phyloP scores from a whole-genome alignment of 805 yeast genomes.

The Sugiyamaella boreocaroliniensis region DNA sequence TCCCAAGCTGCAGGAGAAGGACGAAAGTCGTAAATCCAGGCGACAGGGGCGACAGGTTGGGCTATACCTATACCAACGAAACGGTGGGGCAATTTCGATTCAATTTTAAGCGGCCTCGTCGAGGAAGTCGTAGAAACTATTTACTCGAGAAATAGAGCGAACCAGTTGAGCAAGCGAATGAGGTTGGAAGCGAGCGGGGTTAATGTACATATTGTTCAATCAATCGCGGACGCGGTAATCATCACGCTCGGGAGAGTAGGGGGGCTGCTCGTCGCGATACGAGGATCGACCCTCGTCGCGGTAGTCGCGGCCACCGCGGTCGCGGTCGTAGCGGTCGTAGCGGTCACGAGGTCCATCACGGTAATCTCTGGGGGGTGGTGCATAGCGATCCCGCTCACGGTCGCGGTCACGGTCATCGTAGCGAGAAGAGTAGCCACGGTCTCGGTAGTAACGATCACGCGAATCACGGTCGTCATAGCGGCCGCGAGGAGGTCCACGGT shows the following conservation, averaged over 20 bases:
- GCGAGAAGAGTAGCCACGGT: conserved; percentile 20
- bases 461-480: conserved; percentile 23
- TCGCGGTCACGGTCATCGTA: conserved; percentile 19
- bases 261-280: not conserved
- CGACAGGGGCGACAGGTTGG: no score
- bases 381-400: conserved; percentile 4
- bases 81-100: not conserved
- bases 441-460: conserved; percentile 20
- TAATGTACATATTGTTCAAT: not conserved
- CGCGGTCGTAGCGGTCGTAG: not conserved
- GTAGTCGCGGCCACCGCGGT: not conserved
- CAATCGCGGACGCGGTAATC: not conserved
- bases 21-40: no score
- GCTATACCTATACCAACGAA: not conserved
- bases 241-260: not conserved
- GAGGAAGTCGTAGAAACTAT: not conserved
- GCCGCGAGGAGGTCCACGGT: conserved; percentile 21
- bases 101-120: not conserved
- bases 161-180: no score
- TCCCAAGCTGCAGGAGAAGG: no score
- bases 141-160: not conserved
- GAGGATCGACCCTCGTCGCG: not conserved
- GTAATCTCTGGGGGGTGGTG: conserved; percentile 9
- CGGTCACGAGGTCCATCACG: conserved; percentile 20
- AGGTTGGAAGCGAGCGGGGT: not conserved